Percentiles rank a stretch among this genome's conserved stretches.
phyloP scores from a whole-genome alignment of 352 stramenopile genomes.

The Phytophthora meadii region DNA sequence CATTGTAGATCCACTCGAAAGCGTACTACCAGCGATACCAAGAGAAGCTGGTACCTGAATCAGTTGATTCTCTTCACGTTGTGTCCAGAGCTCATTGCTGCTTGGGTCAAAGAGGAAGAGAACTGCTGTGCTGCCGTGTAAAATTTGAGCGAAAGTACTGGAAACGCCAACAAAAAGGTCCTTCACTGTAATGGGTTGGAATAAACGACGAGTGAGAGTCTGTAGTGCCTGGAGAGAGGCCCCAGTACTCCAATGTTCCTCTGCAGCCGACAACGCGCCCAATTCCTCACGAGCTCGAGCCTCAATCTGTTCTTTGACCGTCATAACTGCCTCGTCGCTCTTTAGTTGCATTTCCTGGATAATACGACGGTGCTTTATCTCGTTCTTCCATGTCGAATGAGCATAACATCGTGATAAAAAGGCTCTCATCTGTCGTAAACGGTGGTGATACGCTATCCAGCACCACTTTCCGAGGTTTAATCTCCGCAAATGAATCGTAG shows the following conservation, averaged over 20 bases:
- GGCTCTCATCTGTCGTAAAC: slow-evolving; percentile 36
- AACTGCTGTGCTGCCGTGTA: slow-evolving; percentile 50
- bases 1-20: slow-evolving; percentile 47
- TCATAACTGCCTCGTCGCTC: slow-evolving; percentile 19
- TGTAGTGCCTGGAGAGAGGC: slow-evolving; percentile 47
- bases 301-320: slow-evolving; percentile 19
- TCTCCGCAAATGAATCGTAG: slow-evolving; percentile 20
- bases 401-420: slow-evolving; percentile 46
- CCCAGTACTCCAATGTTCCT: slow-evolving; percentile 32
- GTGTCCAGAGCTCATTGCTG: slow-evolving; percentile 74
- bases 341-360: slow-evolving; percentile 22
- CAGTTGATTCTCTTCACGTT: slow-evolving; percentile 49
- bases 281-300: slow-evolving; percentile 19
- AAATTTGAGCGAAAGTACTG: slow-evolving; percentile 47
- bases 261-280: slow-evolving; percentile 17
- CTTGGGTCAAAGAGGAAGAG: slow-evolving; percentile 71
- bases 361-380: slow-evolving; percentile 8
- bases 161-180: slow-evolving; percentile 57
- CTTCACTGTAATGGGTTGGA: slow-evolving; percentile 34
- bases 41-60: slow-evolving; percentile 63
- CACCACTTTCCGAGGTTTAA: slow-evolving; percentile 48
- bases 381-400: slow-evolving; percentile 13
- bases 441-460: slow-evolving; percentile 58
- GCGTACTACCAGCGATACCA: slow-evolving; percentile 59
- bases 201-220: slow-evolving; percentile 55